Base-by-base conservation (phyloP, 1,139 yeast species). In the Lodderomyces margitis region DNA sequence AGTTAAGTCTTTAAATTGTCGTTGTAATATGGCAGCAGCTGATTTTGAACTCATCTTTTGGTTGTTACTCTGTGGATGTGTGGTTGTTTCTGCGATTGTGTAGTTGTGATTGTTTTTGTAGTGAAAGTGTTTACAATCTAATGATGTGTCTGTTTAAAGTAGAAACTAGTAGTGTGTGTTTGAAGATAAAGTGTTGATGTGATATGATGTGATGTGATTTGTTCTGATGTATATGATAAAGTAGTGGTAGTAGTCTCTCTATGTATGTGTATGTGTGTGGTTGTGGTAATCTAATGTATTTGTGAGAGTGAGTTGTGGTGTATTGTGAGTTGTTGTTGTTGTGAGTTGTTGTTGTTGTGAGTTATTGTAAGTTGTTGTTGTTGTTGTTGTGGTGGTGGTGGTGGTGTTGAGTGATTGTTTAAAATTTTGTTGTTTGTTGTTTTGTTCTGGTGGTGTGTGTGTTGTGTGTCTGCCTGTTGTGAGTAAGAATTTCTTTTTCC, bases 1-100 rank as follows among this genome's bases (percentile, higher is more conserved):
- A 21, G 96, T 87, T 48, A 92, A 82, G 61, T 91, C 97, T 62
- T 87, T 81, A 67, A 75, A 91, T 77, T 92, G 97, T 75, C 95
- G 91, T 80, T 88, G 86, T 49, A 91, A 75, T 49, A 91, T 78
- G 51, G 92, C 82, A 23, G 96, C 91, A 32, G 83, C 81, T 19
- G 78, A 68, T 53, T 72, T 70, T 41, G 78, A 71, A 48, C 72
- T 66, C 78, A 72, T 72, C 47, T 14, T 38, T 8, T 10, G 16
- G 24, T 19, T 21, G 11, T 21, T 21, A 11, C 8, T 21, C 10
- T 21, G 25, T 8, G 8, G 11, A 21, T 8, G n/a, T n/a, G n/a
- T n/a, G n/a, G n/a, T n/a, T n/a, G 9, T 7, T 12, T 16, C 7
- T 28, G 19, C 14, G 32, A 5, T 10, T 28, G 32, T 14, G 16